Percentiles rank a stretch among this genome's conserved stretches.
These are phyloP conservation scores for Mallotus japonicus DNA, from an alignment of 441 rosid genomes.

Conservation along the genomic window DNA sequence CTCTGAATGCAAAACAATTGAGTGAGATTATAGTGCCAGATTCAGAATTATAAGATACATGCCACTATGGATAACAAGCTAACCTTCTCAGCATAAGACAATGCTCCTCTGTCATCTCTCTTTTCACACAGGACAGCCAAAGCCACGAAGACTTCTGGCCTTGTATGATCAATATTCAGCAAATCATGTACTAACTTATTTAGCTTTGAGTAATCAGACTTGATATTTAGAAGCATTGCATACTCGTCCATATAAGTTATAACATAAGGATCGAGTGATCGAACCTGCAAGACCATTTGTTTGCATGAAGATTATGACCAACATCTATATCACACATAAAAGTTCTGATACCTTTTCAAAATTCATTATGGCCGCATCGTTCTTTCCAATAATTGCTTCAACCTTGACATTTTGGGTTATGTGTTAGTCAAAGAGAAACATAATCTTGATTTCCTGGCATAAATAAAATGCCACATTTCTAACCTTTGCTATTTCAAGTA, in stretches of 20 bases:
- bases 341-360: slow-evolving; percentile 75
- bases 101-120: slow-evolving; percentile 79
- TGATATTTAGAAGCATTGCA: slow-evolving; percentile 87
- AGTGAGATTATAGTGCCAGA: slow-evolving; percentile 23
- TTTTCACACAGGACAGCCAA: slow-evolving; percentile 81
- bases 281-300: slow-evolving; percentile 58
- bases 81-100: slow-evolving; percentile 95
- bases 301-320: slow-evolving; percentile 7
- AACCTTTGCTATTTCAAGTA: slow-evolving; percentile 97
- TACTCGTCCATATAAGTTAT: slow-evolving; percentile 93
- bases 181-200: slow-evolving; percentile 90
- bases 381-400: slow-evolving; percentile 94
- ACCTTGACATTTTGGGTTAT: slow-evolving; percentile 49
- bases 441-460: background rate
- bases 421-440: slow-evolving; percentile 24
- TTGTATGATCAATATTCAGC: slow-evolving; percentile 72
- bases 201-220: slow-evolving; percentile 76
- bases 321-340: slow-evolving; percentile 14
- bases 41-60: slow-evolving; percentile 15
- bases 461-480: slow-evolving; percentile 18
- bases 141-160: slow-evolving; percentile 91
- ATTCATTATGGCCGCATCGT: slow-evolving; percentile 78
- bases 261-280: slow-evolving; percentile 83
- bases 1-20: slow-evolving; percentile 50
- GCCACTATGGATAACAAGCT: slow-evolving; percentile 26